Evolutionary conservation across 2,329 filamentous ascomycete genomes (phyloP).

Genomic region (Pestalotiopsis sp.): DNA sequence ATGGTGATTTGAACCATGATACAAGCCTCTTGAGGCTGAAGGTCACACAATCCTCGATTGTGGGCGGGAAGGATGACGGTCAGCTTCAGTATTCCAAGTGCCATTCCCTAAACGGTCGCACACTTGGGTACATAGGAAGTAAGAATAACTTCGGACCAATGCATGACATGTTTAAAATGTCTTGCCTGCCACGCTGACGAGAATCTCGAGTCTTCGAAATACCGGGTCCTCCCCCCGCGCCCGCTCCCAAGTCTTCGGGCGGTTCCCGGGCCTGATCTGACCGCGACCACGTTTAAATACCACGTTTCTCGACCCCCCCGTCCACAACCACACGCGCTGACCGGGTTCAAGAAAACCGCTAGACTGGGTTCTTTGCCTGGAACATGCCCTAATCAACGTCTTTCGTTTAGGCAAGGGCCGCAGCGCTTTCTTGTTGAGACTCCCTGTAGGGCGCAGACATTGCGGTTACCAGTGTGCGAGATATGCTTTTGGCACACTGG

Average conservation of each 20-base stretch:
- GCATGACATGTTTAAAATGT: neutral
- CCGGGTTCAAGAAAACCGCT: neutral
- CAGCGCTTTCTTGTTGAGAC: neutral
- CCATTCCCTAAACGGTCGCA: neutral
- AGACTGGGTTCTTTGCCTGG: neutral
- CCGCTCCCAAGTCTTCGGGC: neutral
- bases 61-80: neutral
- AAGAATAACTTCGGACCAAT: neutral
- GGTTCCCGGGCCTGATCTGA: neutral
- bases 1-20: neutral
- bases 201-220: neutral
- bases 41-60: neutral
- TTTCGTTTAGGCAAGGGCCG: neutral
- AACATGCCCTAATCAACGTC: neutral
- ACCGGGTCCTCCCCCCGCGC: neutral
- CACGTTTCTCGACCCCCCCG: neutral
- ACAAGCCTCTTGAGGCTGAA: neutral
- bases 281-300: neutral
- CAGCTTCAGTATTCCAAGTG: neutral
- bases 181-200: neutral
- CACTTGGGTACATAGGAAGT: neutral
- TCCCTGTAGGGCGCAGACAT: neutral
- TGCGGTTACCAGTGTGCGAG: neutral
- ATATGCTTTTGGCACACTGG: neutral
- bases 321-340: neutral